A percentile compares a stretch with the other conserved stretches of the same genome.
phyloP scores from a whole-genome alignment of 768 basidiomycete genomes.

The Termitomyces sp. region DNA sequence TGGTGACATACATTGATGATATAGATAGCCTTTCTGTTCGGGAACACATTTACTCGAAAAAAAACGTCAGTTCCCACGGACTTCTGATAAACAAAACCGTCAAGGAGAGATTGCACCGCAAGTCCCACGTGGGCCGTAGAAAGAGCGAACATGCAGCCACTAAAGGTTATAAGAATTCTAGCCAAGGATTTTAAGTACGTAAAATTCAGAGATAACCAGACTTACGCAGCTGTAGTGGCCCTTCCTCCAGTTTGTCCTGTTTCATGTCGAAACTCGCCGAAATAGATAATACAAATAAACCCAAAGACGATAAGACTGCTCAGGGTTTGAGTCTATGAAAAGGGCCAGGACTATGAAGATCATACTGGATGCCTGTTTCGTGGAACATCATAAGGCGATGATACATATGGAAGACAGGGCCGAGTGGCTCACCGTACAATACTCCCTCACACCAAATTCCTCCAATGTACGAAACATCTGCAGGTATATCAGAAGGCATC shows the following conservation, averaged over 20 bases:
- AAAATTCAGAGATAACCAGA: not conserved
- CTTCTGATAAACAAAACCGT: conserved; percentile 20
- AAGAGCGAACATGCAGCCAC: conserved; percentile 20
- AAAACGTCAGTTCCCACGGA: conserved; percentile 14
- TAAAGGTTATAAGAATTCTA: conserved; percentile 17
- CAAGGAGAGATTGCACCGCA: conserved; percentile 18
- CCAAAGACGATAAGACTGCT: conserved; percentile 18
- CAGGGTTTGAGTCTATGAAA: not conserved
- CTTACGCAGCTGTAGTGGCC: conserved; percentile 13
- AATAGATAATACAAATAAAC: conserved; percentile 17
- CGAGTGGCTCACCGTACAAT: conserved; percentile 18
- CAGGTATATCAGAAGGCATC: conserved; percentile 23
- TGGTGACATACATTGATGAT: conserved; percentile 19
- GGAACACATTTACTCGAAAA: conserved; percentile 22
- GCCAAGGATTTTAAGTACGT: not conserved
- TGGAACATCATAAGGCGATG: not conserved
- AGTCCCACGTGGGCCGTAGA: conserved; percentile 22
- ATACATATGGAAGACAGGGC: not conserved
- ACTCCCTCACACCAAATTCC: conserved; percentile 24
- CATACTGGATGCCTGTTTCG: conserved; percentile 21
- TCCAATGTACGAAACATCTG: conserved; percentile 24
- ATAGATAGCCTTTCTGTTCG: conserved; percentile 21
- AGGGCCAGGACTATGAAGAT: no score
- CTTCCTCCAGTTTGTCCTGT: conserved; percentile 11
- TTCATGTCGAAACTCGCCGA: conserved; percentile 13